Evolutionary conservation across 495 filamentous ascomycete genomes (phyloP).

Genomic region (Aspergillus conjunctus): DNA sequence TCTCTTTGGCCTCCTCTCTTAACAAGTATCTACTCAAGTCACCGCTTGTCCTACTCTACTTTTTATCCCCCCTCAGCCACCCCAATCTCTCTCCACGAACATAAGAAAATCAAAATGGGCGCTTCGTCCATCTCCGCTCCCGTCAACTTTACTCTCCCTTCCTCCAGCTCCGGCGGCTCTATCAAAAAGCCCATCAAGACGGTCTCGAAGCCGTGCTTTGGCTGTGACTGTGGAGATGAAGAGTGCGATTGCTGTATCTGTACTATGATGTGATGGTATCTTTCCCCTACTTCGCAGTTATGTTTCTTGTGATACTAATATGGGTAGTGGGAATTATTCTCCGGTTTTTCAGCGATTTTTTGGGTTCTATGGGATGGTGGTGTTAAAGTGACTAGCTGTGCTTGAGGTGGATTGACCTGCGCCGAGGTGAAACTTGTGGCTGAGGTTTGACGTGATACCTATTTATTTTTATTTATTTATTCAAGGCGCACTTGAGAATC

Average conservation of each 20-base stretch:
- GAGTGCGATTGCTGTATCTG: constrained; percentile 51
- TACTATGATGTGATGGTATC: constrained; percentile 44
- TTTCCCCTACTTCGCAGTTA: background rate
- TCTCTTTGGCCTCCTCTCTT: too few relatives aligned
- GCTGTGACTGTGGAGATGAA: constrained; percentile 48
- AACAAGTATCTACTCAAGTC: too few relatives aligned
- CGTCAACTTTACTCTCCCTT: constrained; percentile 37
- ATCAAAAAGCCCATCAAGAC: constrained; percentile 46
- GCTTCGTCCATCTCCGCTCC: constrained; percentile 27
- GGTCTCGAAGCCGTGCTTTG: constrained; percentile 49
- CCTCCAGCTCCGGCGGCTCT: constrained; percentile 36
- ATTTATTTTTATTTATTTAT: too few relatives aligned
- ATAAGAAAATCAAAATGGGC: constrained; percentile 21
- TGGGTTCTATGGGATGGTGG: too few relatives aligned
- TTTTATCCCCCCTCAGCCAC: background rate
- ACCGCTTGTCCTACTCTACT: too few relatives aligned
- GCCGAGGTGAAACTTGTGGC: too few relatives aligned
- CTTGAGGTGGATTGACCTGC: too few relatives aligned
- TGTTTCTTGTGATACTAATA: too few relatives aligned
- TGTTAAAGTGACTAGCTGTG: too few relatives aligned
- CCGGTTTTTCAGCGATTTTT: background rate
- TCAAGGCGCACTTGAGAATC: too few relatives aligned
- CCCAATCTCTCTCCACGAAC: background rate
- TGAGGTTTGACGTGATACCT: too few relatives aligned
- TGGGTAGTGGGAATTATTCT: background rate